Evolutionary conservation across 306 rosid species (phyloP).

Genomic region (Vigna unguiculata): DNA sequence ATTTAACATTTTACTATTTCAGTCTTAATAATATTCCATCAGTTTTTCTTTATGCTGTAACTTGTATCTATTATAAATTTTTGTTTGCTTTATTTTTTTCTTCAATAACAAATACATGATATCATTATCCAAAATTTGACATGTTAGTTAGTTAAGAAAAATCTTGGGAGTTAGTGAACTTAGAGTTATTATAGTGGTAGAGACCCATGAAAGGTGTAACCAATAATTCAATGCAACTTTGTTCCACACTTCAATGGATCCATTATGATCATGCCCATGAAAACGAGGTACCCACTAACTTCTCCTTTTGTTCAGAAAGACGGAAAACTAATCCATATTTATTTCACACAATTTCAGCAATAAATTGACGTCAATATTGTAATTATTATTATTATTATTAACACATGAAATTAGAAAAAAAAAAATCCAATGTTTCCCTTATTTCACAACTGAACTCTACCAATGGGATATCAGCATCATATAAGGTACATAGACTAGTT

Average conservation of each 20-base stretch:
- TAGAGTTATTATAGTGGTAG: neutral
- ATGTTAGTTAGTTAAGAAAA: neutral
- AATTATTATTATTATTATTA: neutral
- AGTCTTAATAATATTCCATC: too few relatives aligned
- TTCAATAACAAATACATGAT: too few relatives aligned
- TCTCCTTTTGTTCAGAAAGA: neutral
- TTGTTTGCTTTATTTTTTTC: too few relatives aligned
- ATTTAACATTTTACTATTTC: too few relatives aligned
- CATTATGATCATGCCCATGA: slow-evolving; percentile 1
- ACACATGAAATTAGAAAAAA: neutral
- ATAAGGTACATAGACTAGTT: neutral
- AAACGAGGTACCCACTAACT: slow-evolving; percentile 22
- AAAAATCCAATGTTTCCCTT: neutral
- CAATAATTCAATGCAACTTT: slow-evolving; percentile 16
- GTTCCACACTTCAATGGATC: slow-evolving; percentile 9
- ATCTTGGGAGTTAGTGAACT: neutral
- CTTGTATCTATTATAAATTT: too few relatives aligned
- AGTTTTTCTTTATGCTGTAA: too few relatives aligned
- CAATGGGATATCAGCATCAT: slow-evolving; percentile 6
- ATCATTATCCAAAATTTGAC: slow-evolving; percentile 4
- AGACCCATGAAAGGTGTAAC: neutral
- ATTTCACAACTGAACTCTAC: slow-evolving; percentile 3
- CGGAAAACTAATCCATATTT: neutral
- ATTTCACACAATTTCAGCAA: neutral
- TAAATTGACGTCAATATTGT: slow-evolving; percentile 7